Base-by-base conservation (phyloP, 2,329 filamentous ascomycete genomes). In the Trichoderma atrobrunneum region DNA sequence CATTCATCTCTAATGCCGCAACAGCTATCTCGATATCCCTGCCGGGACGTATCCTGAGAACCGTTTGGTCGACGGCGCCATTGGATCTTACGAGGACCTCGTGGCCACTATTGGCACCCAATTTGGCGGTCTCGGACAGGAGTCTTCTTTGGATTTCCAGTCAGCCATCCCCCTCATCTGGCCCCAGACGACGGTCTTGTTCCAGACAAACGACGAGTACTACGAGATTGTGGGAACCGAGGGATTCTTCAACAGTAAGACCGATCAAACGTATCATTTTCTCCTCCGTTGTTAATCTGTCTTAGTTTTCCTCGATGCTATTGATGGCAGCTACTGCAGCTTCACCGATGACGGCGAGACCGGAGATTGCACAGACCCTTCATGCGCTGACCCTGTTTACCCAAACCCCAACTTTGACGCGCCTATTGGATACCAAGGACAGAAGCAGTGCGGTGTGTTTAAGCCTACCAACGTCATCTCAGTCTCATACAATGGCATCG, bases 401-500 rank as follows among this genome's bases (percentile, higher is more conserved):
- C 71, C 71, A 8, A 81, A 82, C 54, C 78, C 79, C 1, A 77
- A 74, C n/a, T 34, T 14, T 36, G 16, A 32, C 11, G 18, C 59
- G 6, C 75, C 80, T 36, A 81, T 82, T 73, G 81, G 77, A 12
- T 86, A 84, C 76, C 77, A 82, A 68, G 82, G 83, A n/a, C 71
- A 78, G 14, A 77, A 82, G 68, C 79, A 82, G 72, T 87, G 86
- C 76, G 85, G 86, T 54, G 79, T 75, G 3, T 82, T 79, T 59
- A 66, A 71, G 7, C 76, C 84, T 11, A 84, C 87, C 11, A 87
- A 88, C 70, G 86, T 88, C 71, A 85, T 88, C 72, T 85, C 82
- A 21, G 86, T 85, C 28, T 87, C 84, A 7, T 89, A 89, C 77
- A 82, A 81, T 18, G 85, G 85, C 74, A 85, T 85, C 73, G 86